Base-by-base conservation (phyloP, 78 protist genomes). In the Mastigamoeba balamuthi region DNA sequence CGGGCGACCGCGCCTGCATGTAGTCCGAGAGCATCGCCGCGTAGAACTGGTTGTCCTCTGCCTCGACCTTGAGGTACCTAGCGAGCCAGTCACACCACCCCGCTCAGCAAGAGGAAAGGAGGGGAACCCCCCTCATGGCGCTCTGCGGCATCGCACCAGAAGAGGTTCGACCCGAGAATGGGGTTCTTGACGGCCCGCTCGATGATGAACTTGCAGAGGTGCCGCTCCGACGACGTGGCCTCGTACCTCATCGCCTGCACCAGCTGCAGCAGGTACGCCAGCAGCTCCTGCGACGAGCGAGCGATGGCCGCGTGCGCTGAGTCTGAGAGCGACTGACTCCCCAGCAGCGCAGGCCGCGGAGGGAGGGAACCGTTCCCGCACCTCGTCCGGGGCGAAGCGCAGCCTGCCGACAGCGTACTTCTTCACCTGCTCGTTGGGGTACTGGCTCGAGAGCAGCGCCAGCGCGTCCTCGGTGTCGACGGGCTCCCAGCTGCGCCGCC, bases 201-300 rank as follows among this genome's bases (percentile, higher is more conserved):
- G 35, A 84, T 63, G 7, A 88, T 74, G 63, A 88, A 88, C 36
- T 52, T 10, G 29, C 69, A 82, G 33, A 88, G 72, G n/a, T 76
- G 77, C n/a, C 75, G 63, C 23, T 77, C 75, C 0, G 6, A 25
- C 9, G 42, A 38, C 39, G 52, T 44, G 2, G 44, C 25, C 44
- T 10, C 86, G n/a, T 80, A 95, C 41, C 92, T 83, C 58, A 93
- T 81, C 0, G 97, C 93, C 66, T 96, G 99, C 37, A 96, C 99
- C 39, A 96, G 76, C 75, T 94, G 98, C 7, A 96, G 92, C 53
- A 96, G 48, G 41, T 91, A 87, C n/a, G 75, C 48, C 17, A 63
- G 42, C n/a, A 94, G 41, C 48, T 86, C 83, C 43, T 90, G 64
- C 27, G 6, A 4, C 27, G 9, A 27, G 17, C 29, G 27, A 28